These are phyloP conservation scores for Emydomyces testavorans DNA, from an alignment of 2,329 filamentous ascomycete genomes.

Conservation along the genomic window DNA sequence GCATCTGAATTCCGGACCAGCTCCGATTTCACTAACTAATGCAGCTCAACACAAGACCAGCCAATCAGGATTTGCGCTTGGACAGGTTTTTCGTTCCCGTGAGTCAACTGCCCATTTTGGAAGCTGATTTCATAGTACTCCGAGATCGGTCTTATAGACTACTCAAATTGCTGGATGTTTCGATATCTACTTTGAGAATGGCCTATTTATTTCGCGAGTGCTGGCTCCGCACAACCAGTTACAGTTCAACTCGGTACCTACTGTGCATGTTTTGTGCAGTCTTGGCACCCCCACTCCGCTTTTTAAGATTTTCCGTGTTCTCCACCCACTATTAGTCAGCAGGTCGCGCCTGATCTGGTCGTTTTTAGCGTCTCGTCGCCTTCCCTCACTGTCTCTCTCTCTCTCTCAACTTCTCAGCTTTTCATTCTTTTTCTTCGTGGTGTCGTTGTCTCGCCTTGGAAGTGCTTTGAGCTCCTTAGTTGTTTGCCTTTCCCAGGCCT, in stretches of 20 bases:
- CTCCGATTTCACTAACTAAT: neutral
- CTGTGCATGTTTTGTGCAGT: no score
- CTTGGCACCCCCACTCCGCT: no score
- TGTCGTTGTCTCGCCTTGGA: no score
- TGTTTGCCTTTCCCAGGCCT: no score
- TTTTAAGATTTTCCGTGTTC: slow-evolving; percentile 1
- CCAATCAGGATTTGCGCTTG: neutral
- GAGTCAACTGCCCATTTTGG: neutral
- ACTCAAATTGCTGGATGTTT: no score
- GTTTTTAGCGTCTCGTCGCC: neutral
- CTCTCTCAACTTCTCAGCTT: neutral
- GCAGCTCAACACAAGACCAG: neutral
- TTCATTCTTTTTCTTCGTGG: neutral
- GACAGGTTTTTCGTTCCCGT: neutral
- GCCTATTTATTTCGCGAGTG: no score
- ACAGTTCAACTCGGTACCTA: no score
- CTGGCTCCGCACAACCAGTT: no score
- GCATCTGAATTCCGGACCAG: slow-evolving; percentile 2
- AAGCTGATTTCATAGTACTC: neutral
- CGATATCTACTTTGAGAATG: neutral
- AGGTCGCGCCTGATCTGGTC: neutral
- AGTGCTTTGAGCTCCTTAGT: no score
- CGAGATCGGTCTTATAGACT: no score
- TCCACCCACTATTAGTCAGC: neutral
- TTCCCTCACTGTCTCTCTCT: neutral